A percentile compares a stretch with the other conserved stretches of the same genome.
These are phyloP conservation scores for Plasmopara viticola DNA, from an alignment of 352 stramenopile genomes.

Conservation along the genomic window DNA sequence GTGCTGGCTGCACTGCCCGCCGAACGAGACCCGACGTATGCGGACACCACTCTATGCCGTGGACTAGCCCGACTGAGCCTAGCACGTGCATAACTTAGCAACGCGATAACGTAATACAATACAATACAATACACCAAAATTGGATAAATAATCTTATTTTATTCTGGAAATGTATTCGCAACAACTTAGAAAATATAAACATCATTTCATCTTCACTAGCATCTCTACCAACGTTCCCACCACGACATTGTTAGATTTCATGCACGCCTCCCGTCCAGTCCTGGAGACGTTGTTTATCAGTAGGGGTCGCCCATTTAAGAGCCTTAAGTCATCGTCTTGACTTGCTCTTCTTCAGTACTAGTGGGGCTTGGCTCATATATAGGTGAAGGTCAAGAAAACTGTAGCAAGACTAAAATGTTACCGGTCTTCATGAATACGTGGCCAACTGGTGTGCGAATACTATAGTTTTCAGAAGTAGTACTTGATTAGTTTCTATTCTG, in stretches of 20 bases:
- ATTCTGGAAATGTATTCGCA: too few relatives aligned
- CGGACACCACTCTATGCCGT: too few relatives aligned
- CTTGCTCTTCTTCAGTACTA: conserved; percentile 8
- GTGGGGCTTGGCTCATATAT: conserved; percentile 5
- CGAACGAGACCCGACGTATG: too few relatives aligned
- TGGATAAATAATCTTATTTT: too few relatives aligned
- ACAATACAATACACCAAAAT: too few relatives aligned
- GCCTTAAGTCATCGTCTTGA: conserved; percentile 1
- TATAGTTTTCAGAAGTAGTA: background rate
- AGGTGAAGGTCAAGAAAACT: conserved; percentile 2
- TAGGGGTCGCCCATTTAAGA: conserved; percentile 10
- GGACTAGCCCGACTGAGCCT: too few relatives aligned
- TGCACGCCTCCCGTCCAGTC: conserved; percentile 12
- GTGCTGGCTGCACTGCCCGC: too few relatives aligned
- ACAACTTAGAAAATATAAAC: too few relatives aligned
- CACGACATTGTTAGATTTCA: conserved; percentile 15
- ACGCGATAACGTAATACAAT: too few relatives aligned
- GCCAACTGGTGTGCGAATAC: conserved; percentile 25
- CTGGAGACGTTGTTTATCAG: conserved; percentile 11
- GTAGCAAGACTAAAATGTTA: background rate
- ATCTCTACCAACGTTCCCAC: conserved; percentile 9
- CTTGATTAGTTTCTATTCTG: too few relatives aligned
- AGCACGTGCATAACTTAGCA: too few relatives aligned
- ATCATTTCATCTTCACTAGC: conserved; percentile 16
- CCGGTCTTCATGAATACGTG: conserved; percentile 34